Percentiles rank a stretch among this genome's conserved stretches.
These are phyloP conservation scores for Vitis amurensis DNA, from an alignment of 164 flowering plant genomes.

Conservation along the genomic window DNA sequence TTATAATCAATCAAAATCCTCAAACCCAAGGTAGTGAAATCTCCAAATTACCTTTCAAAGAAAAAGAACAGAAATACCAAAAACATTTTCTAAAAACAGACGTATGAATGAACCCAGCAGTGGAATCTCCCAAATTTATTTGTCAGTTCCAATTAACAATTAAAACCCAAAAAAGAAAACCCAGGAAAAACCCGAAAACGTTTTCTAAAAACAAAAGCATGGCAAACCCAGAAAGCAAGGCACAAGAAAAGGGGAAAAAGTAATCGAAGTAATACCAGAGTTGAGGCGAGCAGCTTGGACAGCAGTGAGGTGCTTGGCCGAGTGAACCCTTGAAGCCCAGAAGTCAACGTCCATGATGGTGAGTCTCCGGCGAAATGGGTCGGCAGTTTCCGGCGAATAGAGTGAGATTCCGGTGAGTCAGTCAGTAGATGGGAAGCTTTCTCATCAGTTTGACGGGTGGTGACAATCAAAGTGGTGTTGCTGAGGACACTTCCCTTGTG, in stretches of 20 bases:
- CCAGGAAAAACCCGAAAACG: background rate
- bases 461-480: background rate
- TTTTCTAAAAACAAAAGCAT: background rate
- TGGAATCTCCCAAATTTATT: background rate
- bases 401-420: conserved; percentile 9
- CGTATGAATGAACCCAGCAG: too few relatives aligned
- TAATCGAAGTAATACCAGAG: conserved; percentile 33
- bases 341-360: conserved; percentile 53
- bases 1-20: conserved; percentile 4
- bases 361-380: conserved; percentile 4
- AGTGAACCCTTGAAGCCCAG: conserved; percentile 50
- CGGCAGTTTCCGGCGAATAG: conserved; percentile 7
- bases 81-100: conserved; percentile 1
- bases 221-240: background rate
- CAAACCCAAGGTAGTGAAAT: conserved; percentile 1
- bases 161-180: background rate
- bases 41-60: too few relatives aligned
- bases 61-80: too few relatives aligned
- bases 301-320: conserved; percentile 42
- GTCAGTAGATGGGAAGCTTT: background rate
- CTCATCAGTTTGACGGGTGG: background rate
- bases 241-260: background rate
- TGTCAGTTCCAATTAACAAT: background rate
- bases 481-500: background rate
- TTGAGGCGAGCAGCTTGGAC: conserved; percentile 39